Evolutionary conservation across 805 yeast genomes (phyloP), one percentile per base, ranked within the genome.

Genomic region (Kodamaea kakaduensis): DNA sequence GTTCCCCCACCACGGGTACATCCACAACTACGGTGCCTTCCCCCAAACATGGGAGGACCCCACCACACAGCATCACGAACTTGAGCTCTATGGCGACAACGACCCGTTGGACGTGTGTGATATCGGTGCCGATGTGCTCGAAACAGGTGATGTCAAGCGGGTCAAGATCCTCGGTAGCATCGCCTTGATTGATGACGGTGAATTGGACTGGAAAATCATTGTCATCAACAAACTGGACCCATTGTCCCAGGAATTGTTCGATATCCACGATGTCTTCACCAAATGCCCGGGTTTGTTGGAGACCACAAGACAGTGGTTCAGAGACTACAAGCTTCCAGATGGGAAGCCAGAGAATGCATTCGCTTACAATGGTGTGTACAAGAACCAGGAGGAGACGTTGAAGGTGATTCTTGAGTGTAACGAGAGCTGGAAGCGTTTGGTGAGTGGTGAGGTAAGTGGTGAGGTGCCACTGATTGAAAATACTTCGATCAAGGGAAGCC

Each of bases 1-100:
- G 15, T 86, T 81, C 65, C 95, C 95, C 6, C 79, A 73, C 56
- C 81, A 81, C 47, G 95, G 95, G 1, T 85, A 84, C 58, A 81
- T 86, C 37, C 89, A 81, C 59, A 86, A 86, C 61, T 86, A 86
- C 54, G 94, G 96, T 29, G 90, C 94, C 3, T 69, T 85, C 48
- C 89, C 95, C 12, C 95, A 85, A 66, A 90, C 97, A 3, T 90
- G 97, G 97, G 98, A 90, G 62, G 95, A 93, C 55, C 94, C 95
- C n/a, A 75, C 81, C 40, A 67, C 65, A 52, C 78, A 52, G 30
- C 50, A 58, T 36, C 59, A 51, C 64, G 60, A 78, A 67, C 54
- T 77, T 17, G 58, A 52, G 9, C 51, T 61, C 14, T 56, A 62
- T 42, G 98, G 98, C 42, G 98, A 90, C 64, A 85, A 87, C 54